Base-by-base conservation (phyloP, 805 yeast species). In the Sugiyamaella chiloensis region DNA sequence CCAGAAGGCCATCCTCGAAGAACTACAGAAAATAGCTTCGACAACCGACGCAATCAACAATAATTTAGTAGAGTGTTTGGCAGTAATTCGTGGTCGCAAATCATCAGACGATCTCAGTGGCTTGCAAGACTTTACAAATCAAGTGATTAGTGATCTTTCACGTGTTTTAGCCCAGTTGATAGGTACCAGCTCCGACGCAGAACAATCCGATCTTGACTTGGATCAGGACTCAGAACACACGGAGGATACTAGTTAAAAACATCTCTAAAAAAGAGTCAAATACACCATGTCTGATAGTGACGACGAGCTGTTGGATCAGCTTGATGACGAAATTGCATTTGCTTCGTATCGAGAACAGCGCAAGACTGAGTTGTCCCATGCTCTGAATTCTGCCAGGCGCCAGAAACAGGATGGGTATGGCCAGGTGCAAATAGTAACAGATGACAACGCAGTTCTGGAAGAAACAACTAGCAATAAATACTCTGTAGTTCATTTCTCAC, bases 401-500 rank as follows among this genome's bases (percentile, higher is more conserved):
- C 32, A 40, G 17, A 21, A 16, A 9, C 24, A 16, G 60, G 51
- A 66, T 7, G 74, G 76, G 2, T 68, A 68, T 56, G 83, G 85
- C 2, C 48, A 55, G 2, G 59, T 82, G 12, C 63, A 64, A 27
- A 65, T 66, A 1, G 50, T 78, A 4, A 58, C 60, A 1, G 72
- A 73, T 27, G 95, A 86, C 60, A 78, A 78, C 48, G 74, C 73
- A 41, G 65, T 85, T 23, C 73, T 86, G 67, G 72, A 74, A 39
- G 58, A 67, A 2, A 78, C 83, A 1, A 65, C 81, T 5, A 59
- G 63, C 0, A 58, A 68, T 1, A 70, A 68, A 20, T 54, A 60
- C 8, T 71, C 73, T 1, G 72, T 85, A 3, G 73, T 86, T 3
- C 86, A 84, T 55, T 84, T 87, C 59, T 80, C 72, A 58, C 80